Percentiles rank a stretch among this genome's conserved stretches.
phyloP scores from a whole-genome alignment of 495 filamentous ascomycete species.

The Stereocaulon alpinum region DNA sequence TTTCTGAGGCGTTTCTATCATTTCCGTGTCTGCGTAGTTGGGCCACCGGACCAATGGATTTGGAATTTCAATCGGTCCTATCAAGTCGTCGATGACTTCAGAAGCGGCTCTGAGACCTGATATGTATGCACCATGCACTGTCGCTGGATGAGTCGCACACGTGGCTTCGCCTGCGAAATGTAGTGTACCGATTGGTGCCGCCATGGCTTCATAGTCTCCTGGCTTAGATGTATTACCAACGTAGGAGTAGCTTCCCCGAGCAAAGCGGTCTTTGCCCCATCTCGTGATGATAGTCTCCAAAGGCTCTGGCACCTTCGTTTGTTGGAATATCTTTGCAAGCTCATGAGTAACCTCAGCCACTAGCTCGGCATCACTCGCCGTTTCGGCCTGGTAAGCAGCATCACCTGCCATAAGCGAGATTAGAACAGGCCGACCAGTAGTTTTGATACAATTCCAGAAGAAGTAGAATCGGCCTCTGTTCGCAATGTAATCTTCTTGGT shows the following conservation, averaged over 20 bases:
- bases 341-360: conserved; percentile 69
- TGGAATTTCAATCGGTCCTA: conserved; percentile 72
- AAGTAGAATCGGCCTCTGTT: conserved; percentile 83
- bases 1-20: conserved; percentile 10
- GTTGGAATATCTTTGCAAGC: conserved; percentile 55
- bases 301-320: conserved; percentile 57
- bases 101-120: conserved; percentile 82
- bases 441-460: conserved; percentile 92
- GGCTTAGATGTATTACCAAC: conserved; percentile 68
- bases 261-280: conserved; percentile 83
- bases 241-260: conserved; percentile 87
- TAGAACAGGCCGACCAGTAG: conserved; percentile 74
- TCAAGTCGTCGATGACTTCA: conserved; percentile 65
- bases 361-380: conserved; percentile 58
- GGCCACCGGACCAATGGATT: conserved; percentile 57
- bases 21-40: conserved; percentile 24
- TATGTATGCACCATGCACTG: conserved; percentile 92
- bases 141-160: conserved; percentile 88
- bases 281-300: conserved; percentile 86
- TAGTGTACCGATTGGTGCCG: conserved; percentile 70
- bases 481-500: conserved; percentile 50
- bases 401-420: conserved; percentile 95
- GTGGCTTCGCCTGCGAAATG: conserved; percentile 97
- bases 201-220: conserved; percentile 91
- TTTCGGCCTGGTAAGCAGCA: conserved; percentile 80